Conservation (phyloP, 495 filamentous ascomycete genomes). For the Annulohypoxylon bovei region DNA sequence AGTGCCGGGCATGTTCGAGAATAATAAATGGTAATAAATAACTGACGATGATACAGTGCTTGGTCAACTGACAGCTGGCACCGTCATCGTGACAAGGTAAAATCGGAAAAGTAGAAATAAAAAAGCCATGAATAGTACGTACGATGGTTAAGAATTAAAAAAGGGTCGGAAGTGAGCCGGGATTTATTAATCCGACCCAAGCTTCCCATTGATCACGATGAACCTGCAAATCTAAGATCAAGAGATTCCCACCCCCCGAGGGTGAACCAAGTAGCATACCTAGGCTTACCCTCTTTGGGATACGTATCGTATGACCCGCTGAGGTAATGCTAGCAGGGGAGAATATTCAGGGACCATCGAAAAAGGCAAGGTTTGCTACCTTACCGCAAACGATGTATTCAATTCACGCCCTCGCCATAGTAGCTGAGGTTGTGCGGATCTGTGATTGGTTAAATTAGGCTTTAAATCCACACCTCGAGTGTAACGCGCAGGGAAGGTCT, state of each 20-base stretch:
- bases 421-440: neutral
- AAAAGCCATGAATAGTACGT: too few species aligned
- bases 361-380: slow-evolving; percentile 1
- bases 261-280: neutral
- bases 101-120: neutral
- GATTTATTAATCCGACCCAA: neutral
- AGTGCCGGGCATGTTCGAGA: too few species aligned
- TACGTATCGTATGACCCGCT: slow-evolving; percentile 3
- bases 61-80: neutral
- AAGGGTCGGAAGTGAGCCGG: neutral
- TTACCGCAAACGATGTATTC: neutral
- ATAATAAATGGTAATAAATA: neutral
- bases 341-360: neutral
- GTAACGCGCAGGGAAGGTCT: neutral
- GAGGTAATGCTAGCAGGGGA: neutral
- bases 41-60: neutral
- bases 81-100: neutral
- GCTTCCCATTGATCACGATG: neutral
- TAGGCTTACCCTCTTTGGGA: slow-evolving; percentile 7
- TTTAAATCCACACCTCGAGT: neutral
- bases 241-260: neutral
- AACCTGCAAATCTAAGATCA: slow-evolving; percentile 18
- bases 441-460: neutral
- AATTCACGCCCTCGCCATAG: neutral
- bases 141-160: neutral